Evolutionary conservation across 106 monocot genomes (phyloP).

Genomic region (Posidonia australis): DNA sequence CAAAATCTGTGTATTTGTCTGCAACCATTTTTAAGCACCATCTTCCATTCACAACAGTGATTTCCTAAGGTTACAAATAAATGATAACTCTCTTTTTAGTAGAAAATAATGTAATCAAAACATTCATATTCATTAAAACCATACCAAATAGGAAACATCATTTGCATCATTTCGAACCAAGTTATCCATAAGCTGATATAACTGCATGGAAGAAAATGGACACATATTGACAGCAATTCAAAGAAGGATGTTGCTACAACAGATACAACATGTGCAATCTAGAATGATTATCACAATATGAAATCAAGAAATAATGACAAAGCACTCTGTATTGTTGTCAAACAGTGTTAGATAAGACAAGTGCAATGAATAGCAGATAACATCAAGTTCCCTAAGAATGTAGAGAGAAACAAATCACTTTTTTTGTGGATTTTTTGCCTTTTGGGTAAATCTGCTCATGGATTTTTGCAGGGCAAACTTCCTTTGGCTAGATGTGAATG

Average conservation of each 20-base stretch:
- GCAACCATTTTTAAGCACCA: constrained; percentile 45
- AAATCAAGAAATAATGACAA: not conserved
- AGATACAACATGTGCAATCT: no score
- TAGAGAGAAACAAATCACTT: not conserved
- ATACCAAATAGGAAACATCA: constrained; percentile 44
- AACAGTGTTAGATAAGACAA: not conserved
- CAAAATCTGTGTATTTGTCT: constrained; percentile 15
- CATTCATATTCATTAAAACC: constrained; percentile 4
- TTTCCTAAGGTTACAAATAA: constrained; percentile 33
- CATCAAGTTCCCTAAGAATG: not conserved
- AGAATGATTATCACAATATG: no score
- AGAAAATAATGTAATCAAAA: not conserved
- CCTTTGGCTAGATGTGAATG: not conserved
- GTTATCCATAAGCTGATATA: constrained; percentile 64
- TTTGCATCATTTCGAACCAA: constrained; percentile 25
- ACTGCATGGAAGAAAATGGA: constrained; percentile 28
- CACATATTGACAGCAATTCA: not conserved
- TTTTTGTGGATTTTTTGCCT: not conserved
- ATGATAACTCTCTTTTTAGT: not conserved
- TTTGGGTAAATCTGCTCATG: no score
- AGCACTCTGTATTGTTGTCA: not conserved
- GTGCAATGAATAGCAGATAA: not conserved
- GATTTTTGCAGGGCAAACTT: no score
- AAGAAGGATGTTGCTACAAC: not conserved
- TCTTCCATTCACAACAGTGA: constrained; percentile 54